These are phyloP conservation scores for Pythium oligandrum DNA, from an alignment of 352 stramenopile species.

Conservation along the genomic window DNA sequence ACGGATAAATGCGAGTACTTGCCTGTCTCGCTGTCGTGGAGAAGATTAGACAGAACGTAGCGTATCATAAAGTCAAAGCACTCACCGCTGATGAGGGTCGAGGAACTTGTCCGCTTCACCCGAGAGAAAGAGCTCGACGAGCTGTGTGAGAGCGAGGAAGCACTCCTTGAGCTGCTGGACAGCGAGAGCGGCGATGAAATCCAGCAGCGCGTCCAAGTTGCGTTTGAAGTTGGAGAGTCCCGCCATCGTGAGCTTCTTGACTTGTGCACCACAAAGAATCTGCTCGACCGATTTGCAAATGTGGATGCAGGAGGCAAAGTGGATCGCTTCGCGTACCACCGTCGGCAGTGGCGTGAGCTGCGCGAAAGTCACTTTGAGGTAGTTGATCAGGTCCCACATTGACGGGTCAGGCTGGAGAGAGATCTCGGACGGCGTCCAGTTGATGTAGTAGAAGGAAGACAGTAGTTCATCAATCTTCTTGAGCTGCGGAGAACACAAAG, in stretches of 20 bases:
- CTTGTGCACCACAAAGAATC: slow-evolving; percentile 44
- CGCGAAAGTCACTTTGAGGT: slow-evolving; percentile 76
- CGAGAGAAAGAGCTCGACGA: slow-evolving; percentile 68
- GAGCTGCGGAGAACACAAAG: slow-evolving; percentile 28
- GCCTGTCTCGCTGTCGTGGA: slow-evolving; percentile 30
- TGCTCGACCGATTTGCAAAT: slow-evolving; percentile 75
- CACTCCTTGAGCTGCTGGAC: slow-evolving; percentile 62
- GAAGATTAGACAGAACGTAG: slow-evolving; percentile 1
- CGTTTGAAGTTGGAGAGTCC: slow-evolving; percentile 74
- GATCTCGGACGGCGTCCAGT: slow-evolving; percentile 57
- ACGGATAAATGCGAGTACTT: slow-evolving; percentile 68
- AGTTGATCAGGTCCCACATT: slow-evolving; percentile 84
- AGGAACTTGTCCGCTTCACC: slow-evolving; percentile 52
- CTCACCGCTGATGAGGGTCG: slow-evolving; percentile 55
- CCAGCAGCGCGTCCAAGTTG: slow-evolving; percentile 64
- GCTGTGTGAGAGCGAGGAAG: slow-evolving; percentile 55
- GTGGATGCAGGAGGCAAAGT: slow-evolving; percentile 76
- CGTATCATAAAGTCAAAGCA: neutral
- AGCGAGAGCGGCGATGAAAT: slow-evolving; percentile 53
- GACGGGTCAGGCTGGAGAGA: slow-evolving; percentile 61
- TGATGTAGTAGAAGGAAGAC: slow-evolving; percentile 71
- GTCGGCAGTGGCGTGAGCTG: slow-evolving; percentile 53
- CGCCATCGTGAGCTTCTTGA: slow-evolving; percentile 70
- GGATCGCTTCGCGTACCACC: slow-evolving; percentile 55
- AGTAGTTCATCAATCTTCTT: slow-evolving; percentile 82